Percentiles rank a stretch among this genome's conserved stretches.
phyloP scores from a whole-genome alignment of 1,284 basidiomycete genomes.

The Pyrrhoderma noxium region DNA sequence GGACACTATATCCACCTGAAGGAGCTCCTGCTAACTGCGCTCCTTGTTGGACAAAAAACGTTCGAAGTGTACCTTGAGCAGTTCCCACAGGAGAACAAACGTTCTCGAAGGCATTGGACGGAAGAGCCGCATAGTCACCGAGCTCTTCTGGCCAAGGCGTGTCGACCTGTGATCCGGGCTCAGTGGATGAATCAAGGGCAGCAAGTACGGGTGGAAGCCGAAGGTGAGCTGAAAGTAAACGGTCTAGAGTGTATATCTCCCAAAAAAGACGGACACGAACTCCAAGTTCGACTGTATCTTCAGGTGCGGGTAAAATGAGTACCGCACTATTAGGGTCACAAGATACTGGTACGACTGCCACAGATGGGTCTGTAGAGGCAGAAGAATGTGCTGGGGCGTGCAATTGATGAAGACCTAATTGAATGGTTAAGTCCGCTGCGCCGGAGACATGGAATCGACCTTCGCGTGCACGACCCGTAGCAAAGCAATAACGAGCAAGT shows the following conservation, averaged over 20 bases:
- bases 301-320: slow-evolving; percentile 40
- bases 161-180: slow-evolving; percentile 27
- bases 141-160: slow-evolving; percentile 37
- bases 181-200: slow-evolving; percentile 31
- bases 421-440: slow-evolving; percentile 58
- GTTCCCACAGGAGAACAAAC: slow-evolving; percentile 41
- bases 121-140: slow-evolving; percentile 29
- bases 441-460: slow-evolving; percentile 66
- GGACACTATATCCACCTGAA: slow-evolving; percentile 47
- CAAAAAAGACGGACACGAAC: slow-evolving; percentile 38
- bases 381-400: slow-evolving; percentile 13
- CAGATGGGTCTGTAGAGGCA: slow-evolving; percentile 20
- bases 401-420: slow-evolving; percentile 56
- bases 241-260: slow-evolving; percentile 37
- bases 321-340: slow-evolving; percentile 1
- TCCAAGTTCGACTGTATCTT: slow-evolving; percentile 40
- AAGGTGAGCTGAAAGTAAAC: slow-evolving; percentile 35
- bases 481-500: slow-evolving; percentile 63
- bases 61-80: slow-evolving; percentile 43
- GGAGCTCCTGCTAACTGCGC: slow-evolving; percentile 31
- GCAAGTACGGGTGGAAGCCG: slow-evolving; percentile 33
- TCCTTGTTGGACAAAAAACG: slow-evolving; percentile 49
- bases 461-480: slow-evolving; percentile 64
- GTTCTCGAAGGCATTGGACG: slow-evolving; percentile 5
- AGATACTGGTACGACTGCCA: not conserved